Evolutionary conservation across 805 yeast genomes (phyloP).

Genomic region (Lipomyces yamadae): DNA sequence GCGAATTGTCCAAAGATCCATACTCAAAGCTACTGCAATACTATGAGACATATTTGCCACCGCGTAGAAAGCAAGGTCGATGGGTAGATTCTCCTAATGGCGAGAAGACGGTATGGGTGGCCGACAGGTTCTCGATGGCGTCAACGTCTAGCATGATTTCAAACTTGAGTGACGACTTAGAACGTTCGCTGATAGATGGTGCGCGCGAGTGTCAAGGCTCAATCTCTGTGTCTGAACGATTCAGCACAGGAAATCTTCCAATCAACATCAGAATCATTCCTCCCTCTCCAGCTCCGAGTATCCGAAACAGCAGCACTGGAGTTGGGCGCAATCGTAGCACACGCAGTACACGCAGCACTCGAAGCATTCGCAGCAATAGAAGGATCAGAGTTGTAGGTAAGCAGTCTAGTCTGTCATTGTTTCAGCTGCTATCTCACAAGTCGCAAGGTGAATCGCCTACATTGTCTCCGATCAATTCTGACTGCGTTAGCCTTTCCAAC

Average conservation of each 20-base stretch:
- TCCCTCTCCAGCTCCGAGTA: neutral
- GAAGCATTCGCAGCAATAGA: neutral
- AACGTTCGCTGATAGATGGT: neutral
- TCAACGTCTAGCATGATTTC: neutral
- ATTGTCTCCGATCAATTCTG: neutral
- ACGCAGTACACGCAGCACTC: neutral
- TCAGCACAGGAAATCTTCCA: neutral
- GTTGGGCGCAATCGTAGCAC: neutral
- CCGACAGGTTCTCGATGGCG: slow-evolving; percentile 27
- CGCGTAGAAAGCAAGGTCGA: slow-evolving; percentile 20
- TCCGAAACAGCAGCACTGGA: neutral
- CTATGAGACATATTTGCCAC: slow-evolving; percentile 17
- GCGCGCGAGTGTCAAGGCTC: neutral
- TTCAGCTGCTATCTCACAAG: neutral
- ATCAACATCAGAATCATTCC: slow-evolving; percentile 1
- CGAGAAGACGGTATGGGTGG: slow-evolving; percentile 30
- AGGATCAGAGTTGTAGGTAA: neutral
- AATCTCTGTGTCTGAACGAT: neutral
- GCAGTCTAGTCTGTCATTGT: neutral
- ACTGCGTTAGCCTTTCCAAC: neutral
- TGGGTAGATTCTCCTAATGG: slow-evolving; percentile 34
- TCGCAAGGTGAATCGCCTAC: neutral
- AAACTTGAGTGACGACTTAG: neutral
- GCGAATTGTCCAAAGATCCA: neutral
- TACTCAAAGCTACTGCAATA: slow-evolving; percentile 12